Evolutionary conservation across 1,139 yeast species (phyloP), one percentile per base, ranked within the genome.

Genomic region (Kazachstania sp.): DNA sequence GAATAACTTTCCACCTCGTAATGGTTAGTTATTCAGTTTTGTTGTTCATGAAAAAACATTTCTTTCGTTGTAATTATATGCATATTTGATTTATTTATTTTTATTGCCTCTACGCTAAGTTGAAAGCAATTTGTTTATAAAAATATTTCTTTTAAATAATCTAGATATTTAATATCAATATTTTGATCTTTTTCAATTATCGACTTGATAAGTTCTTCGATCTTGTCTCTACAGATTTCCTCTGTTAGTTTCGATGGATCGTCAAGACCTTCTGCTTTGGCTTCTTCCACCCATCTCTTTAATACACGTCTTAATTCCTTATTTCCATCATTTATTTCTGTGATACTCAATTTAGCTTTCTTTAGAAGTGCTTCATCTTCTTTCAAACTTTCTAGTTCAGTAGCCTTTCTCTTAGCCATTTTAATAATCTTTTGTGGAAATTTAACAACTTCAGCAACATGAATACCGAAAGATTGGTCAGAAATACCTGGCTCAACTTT

Each of bases 391-490:
- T 88, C 97, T 48, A 92, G 72, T 61, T 92, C 97, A 6, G 77
- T 72, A 0, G 97, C 95, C 64, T 90, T 90, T 52, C 97, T 77
- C 61, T 92, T 92, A 3, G 98, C 96, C 97, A 92, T 92, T 48
- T 79, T 77, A 45, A 92, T 79, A 43, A 92, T 92, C 64, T 90
- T 90, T 29, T 72, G 71, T 1, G 98, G 98, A 64, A 92, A 92
- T 55, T 86, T 83, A 34, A 92, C 97, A 41, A 90, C 79, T 66
- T 92, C 97, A 0, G 98, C 97, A 38, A 92, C 98, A 64, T 92
- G 95, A 43, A 92, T 88, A 67, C 98, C 98, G 68, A 92, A 92
- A 0, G 97, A 88, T 63, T 88, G 95, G 62, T 88, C 95, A 3
- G 95, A 81, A 47, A 88, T 78, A 13, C 98, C 98, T 1, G 86